Base-by-base conservation (phyloP, 2,329 filamentous ascomycete genomes). In the Xenoacremonium recifei region DNA sequence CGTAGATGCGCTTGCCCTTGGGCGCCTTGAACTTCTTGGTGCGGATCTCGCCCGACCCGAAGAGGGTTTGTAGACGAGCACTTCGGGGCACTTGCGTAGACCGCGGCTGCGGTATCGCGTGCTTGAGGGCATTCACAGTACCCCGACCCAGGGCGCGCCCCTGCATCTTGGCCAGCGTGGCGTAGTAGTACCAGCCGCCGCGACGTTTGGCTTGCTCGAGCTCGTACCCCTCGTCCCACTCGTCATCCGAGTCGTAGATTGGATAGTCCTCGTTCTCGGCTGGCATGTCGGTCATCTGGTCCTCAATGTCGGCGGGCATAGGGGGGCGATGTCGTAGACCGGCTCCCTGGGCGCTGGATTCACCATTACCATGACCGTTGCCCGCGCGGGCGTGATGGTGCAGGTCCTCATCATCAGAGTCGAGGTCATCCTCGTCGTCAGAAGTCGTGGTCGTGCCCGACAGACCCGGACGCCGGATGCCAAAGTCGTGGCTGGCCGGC, bases 1-100 rank as follows among this genome's bases (percentile, higher is more conserved):
- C 93, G 59, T 97, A 92, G 45, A 99, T 97, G 65, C 88, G 88
- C 80, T 91, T 92, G 40, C 87, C 87, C 63, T 81, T 84, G 11
- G 87, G 87, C 7, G 87, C 87, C 62, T 82, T 84, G 70, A 90
- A 81, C 54, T 69, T 75, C 63, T 75, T 79, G 21, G 65, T 72
- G 49, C 77, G 73, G 19, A 84, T 74, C 68, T 82, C 55, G 57
- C 76, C 67, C 37, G 65, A 60, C 6, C 78, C 78, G 29, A 82
- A 79, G 10, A 81, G 69, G 57, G 72, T 67, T 47, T 73, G 64
- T 27, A 72, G 67, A 18, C 76, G 67, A 65, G 80, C 65, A 67
- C 78, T 70, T 56, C 80, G 66, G 58, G 81, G 76, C 64, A 89
- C 68, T 59, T 71, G 63, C 48, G 77, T 69, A 56, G 72, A 65